phyloP scores from a whole-genome alignment of 176 grass and related monocot genomes.

The Triticum turgidum region DNA sequence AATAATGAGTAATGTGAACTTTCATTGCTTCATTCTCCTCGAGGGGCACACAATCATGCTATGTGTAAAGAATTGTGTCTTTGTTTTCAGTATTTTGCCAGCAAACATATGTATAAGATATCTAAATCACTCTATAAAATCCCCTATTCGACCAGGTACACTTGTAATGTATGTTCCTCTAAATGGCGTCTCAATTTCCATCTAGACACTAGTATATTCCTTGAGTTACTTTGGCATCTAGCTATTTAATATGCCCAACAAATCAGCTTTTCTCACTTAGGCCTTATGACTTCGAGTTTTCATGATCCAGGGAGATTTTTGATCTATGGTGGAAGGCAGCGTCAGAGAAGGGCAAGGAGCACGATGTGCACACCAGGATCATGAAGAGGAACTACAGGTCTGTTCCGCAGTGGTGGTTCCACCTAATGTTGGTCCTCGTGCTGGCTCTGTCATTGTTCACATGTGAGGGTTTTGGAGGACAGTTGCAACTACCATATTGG shows the following conservation, averaged over 20 bases:
- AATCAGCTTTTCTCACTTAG: background rate
- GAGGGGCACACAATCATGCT: background rate
- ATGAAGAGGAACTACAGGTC: conserved; percentile 8
- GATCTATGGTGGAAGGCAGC: background rate
- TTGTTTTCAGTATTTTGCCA: background rate
- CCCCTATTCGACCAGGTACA: background rate
- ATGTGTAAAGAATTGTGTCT: background rate
- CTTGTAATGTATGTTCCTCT: background rate
- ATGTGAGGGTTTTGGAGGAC: conserved; percentile 68
- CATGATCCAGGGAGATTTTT: background rate
- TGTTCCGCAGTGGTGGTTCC: conserved; percentile 16
- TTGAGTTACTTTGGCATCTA: background rate
- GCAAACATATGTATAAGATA: background rate
- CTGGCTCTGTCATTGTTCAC: conserved; percentile 24
- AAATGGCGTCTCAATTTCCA: background rate
- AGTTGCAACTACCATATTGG: conserved; percentile 85
- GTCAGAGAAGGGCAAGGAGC: background rate
- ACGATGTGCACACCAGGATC: conserved; percentile 10
- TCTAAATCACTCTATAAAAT: background rate
- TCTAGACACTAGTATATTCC: background rate
- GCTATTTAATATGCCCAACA: background rate
- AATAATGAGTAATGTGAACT: background rate
- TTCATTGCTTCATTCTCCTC: background rate
- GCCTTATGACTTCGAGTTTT: background rate
- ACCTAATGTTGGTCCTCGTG: conserved; percentile 8